Percentiles rank a stretch among this genome's conserved stretches.
phyloP scores from a whole-genome alignment of 2,329 filamentous ascomycete species.

The Simplicillium sp. region DNA sequence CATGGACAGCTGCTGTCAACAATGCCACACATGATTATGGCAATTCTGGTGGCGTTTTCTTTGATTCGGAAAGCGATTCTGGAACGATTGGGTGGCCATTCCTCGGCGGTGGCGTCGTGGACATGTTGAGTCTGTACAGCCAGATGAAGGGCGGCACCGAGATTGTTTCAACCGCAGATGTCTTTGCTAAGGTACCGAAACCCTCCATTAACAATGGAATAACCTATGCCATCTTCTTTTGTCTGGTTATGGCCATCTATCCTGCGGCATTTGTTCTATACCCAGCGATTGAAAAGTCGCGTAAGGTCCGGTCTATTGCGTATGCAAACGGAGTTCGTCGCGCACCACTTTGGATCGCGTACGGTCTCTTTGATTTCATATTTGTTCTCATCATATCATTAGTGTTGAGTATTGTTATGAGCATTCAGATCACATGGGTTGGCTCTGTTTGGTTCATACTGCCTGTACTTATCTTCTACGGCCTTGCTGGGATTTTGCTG shows the following conservation, averaged over 20 bases:
- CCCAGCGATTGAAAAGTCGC: conserved; percentile 65
- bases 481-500: conserved; percentile 60
- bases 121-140: conserved; percentile 11
- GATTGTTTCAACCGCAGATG: conserved; percentile 47
- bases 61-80: not conserved
- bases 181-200: conserved; percentile 47
- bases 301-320: conserved; percentile 68
- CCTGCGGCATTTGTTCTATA: conserved; percentile 65
- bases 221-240: conserved; percentile 56
- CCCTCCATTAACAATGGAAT: conserved; percentile 46
- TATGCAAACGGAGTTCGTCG: conserved; percentile 80
- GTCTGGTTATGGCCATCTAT: conserved; percentile 60
- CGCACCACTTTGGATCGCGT: conserved; percentile 70
- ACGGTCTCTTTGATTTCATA: conserved; percentile 65
- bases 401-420: conserved; percentile 56
- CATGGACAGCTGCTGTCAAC: not conserved
- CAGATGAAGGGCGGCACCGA: conserved; percentile 16
- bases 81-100: not conserved
- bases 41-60: not conserved
- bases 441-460: conserved; percentile 70
- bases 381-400: conserved; percentile 56
- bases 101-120: not conserved
- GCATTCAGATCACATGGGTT: conserved; percentile 49
- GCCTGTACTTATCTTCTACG: conserved; percentile 66
- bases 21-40: not conserved